Base-by-base conservation (phyloP, 1,284 basidiomycete species). In the Singerocomus rubriflavus region DNA sequence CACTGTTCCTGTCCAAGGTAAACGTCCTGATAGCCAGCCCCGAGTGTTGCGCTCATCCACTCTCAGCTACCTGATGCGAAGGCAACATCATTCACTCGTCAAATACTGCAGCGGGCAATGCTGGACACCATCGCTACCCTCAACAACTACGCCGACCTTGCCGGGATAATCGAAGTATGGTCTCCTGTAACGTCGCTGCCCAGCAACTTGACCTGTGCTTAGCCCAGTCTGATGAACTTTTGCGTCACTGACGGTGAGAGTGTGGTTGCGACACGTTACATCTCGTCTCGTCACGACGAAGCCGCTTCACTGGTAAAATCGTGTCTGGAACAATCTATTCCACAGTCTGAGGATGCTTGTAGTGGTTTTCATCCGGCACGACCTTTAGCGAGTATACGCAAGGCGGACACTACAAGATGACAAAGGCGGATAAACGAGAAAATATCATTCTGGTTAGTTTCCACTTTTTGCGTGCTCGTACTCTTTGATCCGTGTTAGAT, bases 301-400 rank as follows among this genome's bases (percentile, higher is more conserved):
- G 96, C 95, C 1, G 94, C 96, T 1, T 96, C 92, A 27, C 70
- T 98, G 67, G 86, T 85, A 62, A 57, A 76, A 10, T 44, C 35
- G 7, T 48, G 16, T 34, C 25, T 25, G 6, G 16, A 16, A 32
- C 38, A 8, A 27, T 29, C 14, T 9, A 7, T 37, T 37, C 44
- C 6, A 30, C 44, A 43, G 43, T 35, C 46, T 51, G 46, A 39
- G 42, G 38, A 51, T 34, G 9, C 45, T 33, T 40, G 10, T 52
- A 91, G 88, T 97, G 94, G 86, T 98, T 94, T 70, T 95, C 93
- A 3, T 95, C 92, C 2, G 94, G 95, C 1, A 96, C 92, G 3
- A 85, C 86, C 12, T 99, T 98, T 64, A 93, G 91, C 58, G 93
- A 98, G 71, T 93, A 91, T 62, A 82, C 85, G 27, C 83, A 85